These are phyloP conservation scores for Theobroma grandiflorum DNA, from an alignment of 441 rosid species.

Conservation along the genomic window DNA sequence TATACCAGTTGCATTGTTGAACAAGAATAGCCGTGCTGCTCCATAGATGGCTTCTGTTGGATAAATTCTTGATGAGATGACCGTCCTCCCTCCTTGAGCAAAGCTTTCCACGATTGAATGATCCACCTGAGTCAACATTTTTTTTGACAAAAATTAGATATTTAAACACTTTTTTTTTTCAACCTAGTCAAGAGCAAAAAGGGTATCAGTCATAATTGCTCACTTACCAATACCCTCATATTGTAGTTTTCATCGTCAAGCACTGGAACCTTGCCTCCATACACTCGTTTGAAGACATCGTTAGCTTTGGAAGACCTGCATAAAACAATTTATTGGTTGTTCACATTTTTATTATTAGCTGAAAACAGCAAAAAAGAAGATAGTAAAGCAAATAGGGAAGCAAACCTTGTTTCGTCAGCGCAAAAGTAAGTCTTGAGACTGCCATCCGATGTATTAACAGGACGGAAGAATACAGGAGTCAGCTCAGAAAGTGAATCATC, in stretches of 20 bases:
- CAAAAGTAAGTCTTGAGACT: conserved; percentile 64
- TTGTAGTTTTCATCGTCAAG: conserved; percentile 63
- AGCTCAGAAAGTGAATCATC: conserved; percentile 65
- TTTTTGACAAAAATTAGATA: neutral
- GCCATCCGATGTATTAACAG: conserved; percentile 48
- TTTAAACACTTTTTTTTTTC: neutral
- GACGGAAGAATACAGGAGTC: conserved; percentile 72
- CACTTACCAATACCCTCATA: conserved; percentile 67
- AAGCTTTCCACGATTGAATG: conserved; percentile 86
- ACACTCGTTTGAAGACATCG: conserved; percentile 52
- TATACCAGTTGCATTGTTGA: conserved; percentile 75
- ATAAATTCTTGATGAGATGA: conserved; percentile 68
- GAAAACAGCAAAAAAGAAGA: neutral
- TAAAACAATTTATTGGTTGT: neutral
- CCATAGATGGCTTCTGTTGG: conserved; percentile 84
- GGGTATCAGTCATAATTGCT: neutral
- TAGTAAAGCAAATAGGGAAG: neutral
- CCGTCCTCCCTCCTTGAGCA: conserved; percentile 77
- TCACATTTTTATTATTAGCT: neutral
- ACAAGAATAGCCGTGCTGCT: conserved; percentile 65
- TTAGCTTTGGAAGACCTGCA: conserved; percentile 67
- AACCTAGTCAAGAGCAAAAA: neutral
- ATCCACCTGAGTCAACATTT: conserved; percentile 57
- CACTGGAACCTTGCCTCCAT: conserved; percentile 71
- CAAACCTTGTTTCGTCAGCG: conserved; percentile 71